phyloP scores from a whole-genome alignment of 2,329 filamentous ascomycete species.

The Cladosporium sp. region DNA sequence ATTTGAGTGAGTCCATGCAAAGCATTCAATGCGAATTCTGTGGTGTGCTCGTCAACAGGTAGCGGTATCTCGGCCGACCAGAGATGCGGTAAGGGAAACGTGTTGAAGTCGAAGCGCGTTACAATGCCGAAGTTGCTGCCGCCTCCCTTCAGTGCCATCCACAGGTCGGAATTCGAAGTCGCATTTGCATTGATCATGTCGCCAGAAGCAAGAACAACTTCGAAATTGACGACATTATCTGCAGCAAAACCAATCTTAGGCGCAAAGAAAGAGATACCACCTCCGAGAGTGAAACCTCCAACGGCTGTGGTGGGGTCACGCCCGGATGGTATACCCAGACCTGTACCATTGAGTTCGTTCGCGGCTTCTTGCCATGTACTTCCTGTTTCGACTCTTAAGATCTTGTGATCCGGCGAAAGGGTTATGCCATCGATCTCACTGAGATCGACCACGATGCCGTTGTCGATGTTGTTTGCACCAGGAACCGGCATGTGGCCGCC shows the following conservation, averaged over 20 bases:
- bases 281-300: slow-evolving; percentile 27
- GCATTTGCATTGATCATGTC: slow-evolving; percentile 21
- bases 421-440: slow-evolving; percentile 35
- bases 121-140: slow-evolving; percentile 29
- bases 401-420: slow-evolving; percentile 31
- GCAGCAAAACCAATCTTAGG: slow-evolving; percentile 25
- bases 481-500: slow-evolving; percentile 23
- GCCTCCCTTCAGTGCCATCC: slow-evolving; percentile 23
- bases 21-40: background rate
- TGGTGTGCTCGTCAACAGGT: slow-evolving; percentile 4
- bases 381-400: slow-evolving; percentile 43
- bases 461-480: slow-evolving; percentile 20
- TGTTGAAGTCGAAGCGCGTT: slow-evolving; percentile 21
- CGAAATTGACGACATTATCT: slow-evolving; percentile 27
- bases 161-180: slow-evolving; percentile 22
- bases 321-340: slow-evolving; percentile 42
- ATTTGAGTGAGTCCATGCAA: slow-evolving; percentile 4
- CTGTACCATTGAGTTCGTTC: slow-evolving; percentile 35
- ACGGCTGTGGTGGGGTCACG: slow-evolving; percentile 34
- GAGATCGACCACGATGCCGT: slow-evolving; percentile 41
- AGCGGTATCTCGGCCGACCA: slow-evolving; percentile 1
- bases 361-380: slow-evolving; percentile 45
- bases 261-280: slow-evolving; percentile 29
- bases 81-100: background rate
- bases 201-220: slow-evolving; percentile 24